Base-by-base conservation (phyloP, 2,329 filamentous ascomycete genomes). In the Berkeleyomyces rouxiae region DNA sequence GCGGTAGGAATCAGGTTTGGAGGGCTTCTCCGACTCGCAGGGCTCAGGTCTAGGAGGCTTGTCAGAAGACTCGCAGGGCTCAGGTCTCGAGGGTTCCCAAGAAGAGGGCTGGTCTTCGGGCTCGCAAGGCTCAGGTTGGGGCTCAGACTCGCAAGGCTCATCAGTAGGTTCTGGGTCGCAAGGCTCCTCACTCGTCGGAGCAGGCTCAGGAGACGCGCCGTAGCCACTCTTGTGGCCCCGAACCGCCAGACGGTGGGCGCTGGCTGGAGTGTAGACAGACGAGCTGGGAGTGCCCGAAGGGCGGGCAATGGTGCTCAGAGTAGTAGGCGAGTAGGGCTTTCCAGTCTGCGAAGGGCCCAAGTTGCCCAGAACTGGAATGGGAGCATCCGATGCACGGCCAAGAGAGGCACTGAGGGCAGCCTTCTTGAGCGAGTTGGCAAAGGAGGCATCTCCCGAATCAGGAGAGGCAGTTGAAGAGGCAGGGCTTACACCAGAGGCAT, bases 201-300 rank as follows among this genome's bases (percentile, higher is more conserved):
- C 63, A 62, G 63, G 63, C 63, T 64, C 57, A 58, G 63, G 63
- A 64, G 63, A 62, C 55, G 63, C 59, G 63, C 55, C 59, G 63
- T 64, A 64, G 63, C 63, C 63, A 64, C 63, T 55, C 63, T 64
- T 64, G 63, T 64, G 63, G 63, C 59, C 63, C 63, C 63, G 59
- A 64, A 44, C 63, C 59, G 59, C 63, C 60, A 64, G 63, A 64
- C 59, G 63, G 63, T 64, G 63, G 63, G 63, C 60, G 55, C 60
- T 64, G 59, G 63, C 46, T 62, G 63, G 55, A 62, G 63, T 62
- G 59, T 23, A 59, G 49, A 60, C 40, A 55, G 63, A 64, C 60
- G 63, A 64, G 63, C 55, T 58, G 60, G 63, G 43, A 55, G 61
- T 47, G 37, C 47, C 47, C 55, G 51, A 57, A 40, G 59, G 55